Evolutionary conservation across 768 basidiomycete genomes (phyloP), one percentile per base, ranked within the genome.

Genomic region (Lentinula lateritia): DNA sequence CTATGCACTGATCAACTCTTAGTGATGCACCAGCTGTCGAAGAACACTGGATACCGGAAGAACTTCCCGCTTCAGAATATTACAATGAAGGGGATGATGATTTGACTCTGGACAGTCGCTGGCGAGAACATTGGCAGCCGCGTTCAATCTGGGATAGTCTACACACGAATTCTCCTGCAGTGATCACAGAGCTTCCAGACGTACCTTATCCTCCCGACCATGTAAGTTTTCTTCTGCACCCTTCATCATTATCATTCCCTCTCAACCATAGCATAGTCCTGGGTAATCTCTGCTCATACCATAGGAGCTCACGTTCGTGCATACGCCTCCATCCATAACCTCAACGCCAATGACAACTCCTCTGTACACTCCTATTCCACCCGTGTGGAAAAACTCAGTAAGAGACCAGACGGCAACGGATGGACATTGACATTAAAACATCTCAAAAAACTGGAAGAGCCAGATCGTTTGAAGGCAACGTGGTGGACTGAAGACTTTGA

Each of bases 361-460:
- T 63, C 66, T 0, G 68, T 66, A 20, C 56, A 62, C 0, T 67
- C 72, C 3, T 77, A 75, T 66, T 71, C 74, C 35, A 78, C 78
- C 3, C 74, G 77, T 8, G 77, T 78, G 2, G 77, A 78, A 62
- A 64, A 53, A 34, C 63, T 73, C 36, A 68, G 70, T 42, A 78
- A 78, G 54, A 20, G 66, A 18, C 52, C 66, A 23, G 62, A 58
- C 2, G 56, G 50, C 13, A 58, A 65, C 13, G 64, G 60, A 5
- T 70, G 68, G 69, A 60, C 58, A 23, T 64, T 70, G 9, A 67
- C 67, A 32, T 60, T 70, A 36, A 64, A 67, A 48, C 62, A 58
- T 7, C 58, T 68, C 1, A 64, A 66, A 55, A 62, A 62, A 15
- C 58, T 69, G 4, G 57, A 62, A 1, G 67, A 67, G 41, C 65